Conservation (phyloP, 345 rosid genomes). For the Citrus cavaleriei region DNA sequence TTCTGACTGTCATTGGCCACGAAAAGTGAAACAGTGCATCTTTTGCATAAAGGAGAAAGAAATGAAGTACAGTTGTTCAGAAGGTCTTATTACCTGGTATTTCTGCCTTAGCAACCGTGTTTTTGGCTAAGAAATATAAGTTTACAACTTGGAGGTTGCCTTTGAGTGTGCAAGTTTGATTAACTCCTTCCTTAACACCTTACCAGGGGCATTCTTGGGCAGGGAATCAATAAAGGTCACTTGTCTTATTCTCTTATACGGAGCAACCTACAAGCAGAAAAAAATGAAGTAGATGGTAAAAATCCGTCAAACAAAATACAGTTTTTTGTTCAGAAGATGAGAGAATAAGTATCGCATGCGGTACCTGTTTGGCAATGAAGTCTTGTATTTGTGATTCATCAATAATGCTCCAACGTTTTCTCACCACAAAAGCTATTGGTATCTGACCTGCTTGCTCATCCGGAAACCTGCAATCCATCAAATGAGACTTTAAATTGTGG, state of each 20-base stretch:
- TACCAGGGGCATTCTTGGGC: conserved; percentile 53
- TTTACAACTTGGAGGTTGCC: conserved; percentile 34
- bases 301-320: not conserved
- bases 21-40: not conserved
- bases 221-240: conserved; percentile 38
- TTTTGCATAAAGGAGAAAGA: not conserved
- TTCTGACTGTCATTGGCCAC: not conserved
- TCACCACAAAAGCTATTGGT: conserved; percentile 50
- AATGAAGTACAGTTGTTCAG: not conserved
- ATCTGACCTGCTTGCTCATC: conserved; percentile 56
- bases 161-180: conserved; percentile 21
- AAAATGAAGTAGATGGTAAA: not conserved
- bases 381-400: conserved; percentile 34
- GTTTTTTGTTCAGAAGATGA: not conserved
- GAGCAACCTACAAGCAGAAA: conserved; percentile 39
- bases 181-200: conserved; percentile 48
- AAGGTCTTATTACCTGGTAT: not conserved
- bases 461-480: conserved; percentile 35
- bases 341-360: not conserved
- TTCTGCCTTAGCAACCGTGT: not conserved
- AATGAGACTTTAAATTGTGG: not conserved
- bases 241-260: conserved; percentile 42
- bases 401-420: conserved; percentile 29
- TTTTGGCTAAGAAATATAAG: not conserved
- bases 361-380: conserved; percentile 38